Conservation (phyloP, 257 asterid species). For the Coffea canephora region DNA sequence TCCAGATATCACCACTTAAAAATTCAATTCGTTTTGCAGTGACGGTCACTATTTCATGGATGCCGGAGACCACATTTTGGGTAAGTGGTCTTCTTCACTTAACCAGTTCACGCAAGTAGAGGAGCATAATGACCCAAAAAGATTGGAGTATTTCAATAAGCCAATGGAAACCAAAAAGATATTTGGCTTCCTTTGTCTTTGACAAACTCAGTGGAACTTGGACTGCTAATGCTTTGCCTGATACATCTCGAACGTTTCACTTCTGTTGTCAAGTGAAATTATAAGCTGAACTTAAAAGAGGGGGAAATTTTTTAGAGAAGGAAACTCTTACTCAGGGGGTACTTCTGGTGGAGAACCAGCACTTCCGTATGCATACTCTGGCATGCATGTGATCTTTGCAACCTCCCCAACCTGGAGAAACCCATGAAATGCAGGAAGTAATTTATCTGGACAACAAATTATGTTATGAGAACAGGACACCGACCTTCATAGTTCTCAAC, state of each 20-base stretch:
- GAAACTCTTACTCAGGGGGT: slow-evolving; percentile 65
- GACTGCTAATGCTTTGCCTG: neutral
- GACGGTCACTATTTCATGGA: neutral
- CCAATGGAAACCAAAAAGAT: neutral
- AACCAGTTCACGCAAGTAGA: neutral
- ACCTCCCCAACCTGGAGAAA: slow-evolving; percentile 82
- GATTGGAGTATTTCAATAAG: neutral
- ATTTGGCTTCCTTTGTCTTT: neutral
- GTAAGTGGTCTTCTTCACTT: neutral
- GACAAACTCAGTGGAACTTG: neutral
- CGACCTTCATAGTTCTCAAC: slow-evolving; percentile 89
- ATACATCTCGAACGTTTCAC: neutral
- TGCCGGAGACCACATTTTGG: neutral
- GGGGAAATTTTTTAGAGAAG: neutral
- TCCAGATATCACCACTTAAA: neutral
- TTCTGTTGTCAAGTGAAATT: neutral
- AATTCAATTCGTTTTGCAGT: too few species aligned
- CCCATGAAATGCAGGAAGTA: slow-evolving; percentile 14
- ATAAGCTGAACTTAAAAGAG: neutral
- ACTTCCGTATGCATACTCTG: slow-evolving; percentile 93
- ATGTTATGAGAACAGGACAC: slow-evolving; percentile 2
- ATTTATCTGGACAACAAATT: slow-evolving; percentile 3
- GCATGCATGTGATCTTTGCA: slow-evolving; percentile 86
- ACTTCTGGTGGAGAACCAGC: slow-evolving; percentile 97
- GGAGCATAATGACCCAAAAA: too few species aligned